Evolutionary conservation across 495 filamentous ascomycete genomes (phyloP), one percentile per base, ranked within the genome.

Genomic region (Cryomyces minteri): DNA sequence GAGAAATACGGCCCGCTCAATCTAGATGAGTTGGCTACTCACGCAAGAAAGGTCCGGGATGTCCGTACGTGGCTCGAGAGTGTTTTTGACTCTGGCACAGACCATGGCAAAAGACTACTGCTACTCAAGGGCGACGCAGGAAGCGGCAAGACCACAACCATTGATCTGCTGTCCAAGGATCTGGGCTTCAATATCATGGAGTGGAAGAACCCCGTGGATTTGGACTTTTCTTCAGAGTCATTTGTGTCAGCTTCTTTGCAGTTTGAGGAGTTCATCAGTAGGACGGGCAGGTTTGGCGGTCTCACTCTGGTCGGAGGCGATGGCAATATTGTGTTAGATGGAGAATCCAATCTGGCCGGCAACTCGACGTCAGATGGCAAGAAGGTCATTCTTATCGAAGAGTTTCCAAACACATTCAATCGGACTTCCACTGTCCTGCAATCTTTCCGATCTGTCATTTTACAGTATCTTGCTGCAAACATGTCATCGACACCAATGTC

Each of bases 61-160:
- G 86, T 96, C 12, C 70, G 73, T 40, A 67, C 55, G 32, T 96
- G 92, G 90, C 61, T 99, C 38, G 72, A 79, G 41, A 70, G 74
- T 50, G 82, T 82, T 0, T 73, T 88, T 43, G 54, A 63, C 33
- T 25, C 18, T 25, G 18, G 18, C 18, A 25, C 18, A 25, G 18
- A 25, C 18, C 2, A 25, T 25, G 82, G 85, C 5, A 68, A 67
- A 43, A 72, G 79, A 57, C 56, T 95, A 34, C 70, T 96, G 37
- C 66, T 96, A 32, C 62, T 99, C 9, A 92, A 84, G 56, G 92
- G 92, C 10, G 76, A 84, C n/a, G 87, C 92, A 14, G 92, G 92
- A 8, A 77, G 79, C 28, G 92, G 88, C 6, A 99, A 99, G 61
- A 94, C 88, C 1, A 82, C 86, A 6, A 88, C 88, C 0, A 55